Percentiles rank a stretch among this genome's conserved stretches.
phyloP scores from a whole-genome alignment of 176 grass and related monocot species.

The Eragrostis curvula region DNA sequence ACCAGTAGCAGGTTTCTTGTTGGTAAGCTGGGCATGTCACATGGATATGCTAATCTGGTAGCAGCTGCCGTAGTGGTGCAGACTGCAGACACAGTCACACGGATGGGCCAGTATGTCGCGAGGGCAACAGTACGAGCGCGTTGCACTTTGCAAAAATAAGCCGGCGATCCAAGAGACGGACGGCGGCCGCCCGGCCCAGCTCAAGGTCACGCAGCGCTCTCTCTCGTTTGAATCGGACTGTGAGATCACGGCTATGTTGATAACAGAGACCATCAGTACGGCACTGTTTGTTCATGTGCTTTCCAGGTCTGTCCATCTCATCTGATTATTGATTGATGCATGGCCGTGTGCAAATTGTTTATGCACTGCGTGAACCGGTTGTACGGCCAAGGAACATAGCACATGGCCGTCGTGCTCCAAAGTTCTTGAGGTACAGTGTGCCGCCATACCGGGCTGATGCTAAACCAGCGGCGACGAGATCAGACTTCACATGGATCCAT shows the following conservation, averaged over 20 bases:
- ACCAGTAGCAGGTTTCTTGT: not conserved
- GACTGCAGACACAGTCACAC: too few species aligned
- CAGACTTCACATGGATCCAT: constrained; percentile 14
- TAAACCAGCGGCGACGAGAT: constrained; percentile 29
- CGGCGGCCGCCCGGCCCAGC: not conserved
- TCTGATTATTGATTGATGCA: not conserved
- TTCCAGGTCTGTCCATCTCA: not conserved
- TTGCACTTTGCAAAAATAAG: constrained; percentile 10
- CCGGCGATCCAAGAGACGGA: not conserved
- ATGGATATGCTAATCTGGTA: not conserved
- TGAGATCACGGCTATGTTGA: not conserved
- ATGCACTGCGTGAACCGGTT: not conserved
- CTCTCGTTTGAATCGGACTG: not conserved
- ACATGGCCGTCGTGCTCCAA: constrained; percentile 6
- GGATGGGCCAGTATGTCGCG: constrained; percentile 14
- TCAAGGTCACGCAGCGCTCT: not conserved
- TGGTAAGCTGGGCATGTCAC: constrained; percentile 36
- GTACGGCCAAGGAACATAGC: constrained; percentile 8
- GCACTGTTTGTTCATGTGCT: not conserved
- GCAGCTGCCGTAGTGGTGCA: too few species aligned
- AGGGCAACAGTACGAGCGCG: constrained; percentile 15
- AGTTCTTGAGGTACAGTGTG: constrained; percentile 11
- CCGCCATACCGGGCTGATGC: constrained; percentile 20
- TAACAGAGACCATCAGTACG: not conserved
- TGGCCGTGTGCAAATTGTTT: not conserved